Evolutionary conservation across 1,284 basidiomycete genomes (phyloP).

Genomic region (Entoloma clypeatum): DNA sequence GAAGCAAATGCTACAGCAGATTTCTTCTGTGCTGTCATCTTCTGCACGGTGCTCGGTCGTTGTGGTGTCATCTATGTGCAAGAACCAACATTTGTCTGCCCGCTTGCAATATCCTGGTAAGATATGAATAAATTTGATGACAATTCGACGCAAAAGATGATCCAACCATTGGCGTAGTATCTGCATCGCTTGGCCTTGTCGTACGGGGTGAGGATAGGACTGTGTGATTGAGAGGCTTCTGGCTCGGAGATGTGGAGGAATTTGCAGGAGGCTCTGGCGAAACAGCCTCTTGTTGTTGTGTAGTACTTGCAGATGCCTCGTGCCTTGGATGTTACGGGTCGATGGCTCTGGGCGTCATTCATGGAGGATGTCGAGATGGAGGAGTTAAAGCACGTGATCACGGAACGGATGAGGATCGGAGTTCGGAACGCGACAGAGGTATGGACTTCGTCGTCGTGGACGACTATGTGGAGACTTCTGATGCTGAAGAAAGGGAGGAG

Average conservation of each 20-base stretch:
- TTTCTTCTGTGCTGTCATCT: conserved; percentile 36
- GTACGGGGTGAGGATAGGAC: conserved; percentile 50
- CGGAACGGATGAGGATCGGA: conserved; percentile 21
- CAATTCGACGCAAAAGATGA: background rate
- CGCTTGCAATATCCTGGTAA: conserved; percentile 57
- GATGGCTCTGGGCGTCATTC: conserved; percentile 23
- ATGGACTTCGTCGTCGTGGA: no score
- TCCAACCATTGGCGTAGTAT: conserved; percentile 54
- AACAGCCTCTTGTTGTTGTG: conserved; percentile 58
- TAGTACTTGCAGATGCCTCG: conserved; percentile 65
- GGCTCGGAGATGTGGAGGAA: conserved; percentile 50
- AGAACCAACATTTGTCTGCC: conserved; percentile 70
- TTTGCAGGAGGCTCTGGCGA: conserved; percentile 62
- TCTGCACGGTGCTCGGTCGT: conserved; percentile 9
- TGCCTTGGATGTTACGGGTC: conserved; percentile 59
- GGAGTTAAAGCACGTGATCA: conserved; percentile 10
- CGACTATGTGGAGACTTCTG: conserved; percentile 59
- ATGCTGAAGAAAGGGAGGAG: conserved; percentile 50
- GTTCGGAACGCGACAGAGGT: no score
- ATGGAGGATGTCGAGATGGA: conserved; percentile 7
- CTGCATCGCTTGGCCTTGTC: conserved; percentile 66
- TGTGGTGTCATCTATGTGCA: conserved; percentile 34
- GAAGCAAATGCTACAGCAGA: conserved; percentile 70
- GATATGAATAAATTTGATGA: background rate
- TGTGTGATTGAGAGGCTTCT: conserved; percentile 9